Conservation (phyloP, 1,284 basidiomycete genomes). For the Taiwanofungus camphoratus region DNA sequence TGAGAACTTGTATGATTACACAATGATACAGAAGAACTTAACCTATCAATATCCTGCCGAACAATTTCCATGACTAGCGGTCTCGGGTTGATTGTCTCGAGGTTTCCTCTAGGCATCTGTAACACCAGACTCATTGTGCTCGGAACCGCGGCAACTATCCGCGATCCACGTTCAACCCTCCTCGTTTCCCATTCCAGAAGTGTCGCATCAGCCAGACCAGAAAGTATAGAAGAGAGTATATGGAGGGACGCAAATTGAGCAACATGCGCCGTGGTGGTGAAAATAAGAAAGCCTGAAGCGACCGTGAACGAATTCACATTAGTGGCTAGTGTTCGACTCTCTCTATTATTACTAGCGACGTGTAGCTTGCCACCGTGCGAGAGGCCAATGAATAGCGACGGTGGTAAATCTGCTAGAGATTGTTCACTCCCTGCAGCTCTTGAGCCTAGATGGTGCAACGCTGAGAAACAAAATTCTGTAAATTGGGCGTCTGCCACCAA, state of each 20-base stretch:
- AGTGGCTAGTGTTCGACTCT: slow-evolving; percentile 37
- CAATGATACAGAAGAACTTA: slow-evolving; percentile 1
- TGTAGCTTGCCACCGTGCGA: slow-evolving; percentile 62
- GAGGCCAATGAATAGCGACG: slow-evolving; percentile 57
- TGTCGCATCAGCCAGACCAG: slow-evolving; percentile 19
- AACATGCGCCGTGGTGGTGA: slow-evolving; percentile 82
- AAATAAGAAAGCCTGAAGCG: slow-evolving; percentile 82
- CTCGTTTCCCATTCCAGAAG: slow-evolving; percentile 62
- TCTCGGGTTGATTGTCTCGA: slow-evolving; percentile 93
- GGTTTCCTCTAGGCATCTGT: slow-evolving; percentile 97
- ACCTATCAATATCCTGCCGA: slow-evolving; percentile 64
- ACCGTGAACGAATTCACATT: slow-evolving; percentile 79
- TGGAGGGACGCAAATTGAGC: slow-evolving; percentile 68
- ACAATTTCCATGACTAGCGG: slow-evolving; percentile 87
- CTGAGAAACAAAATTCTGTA: slow-evolving; percentile 54
- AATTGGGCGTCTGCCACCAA: slow-evolving; percentile 37
- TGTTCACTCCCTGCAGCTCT: slow-evolving; percentile 16
- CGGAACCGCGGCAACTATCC: slow-evolving; percentile 82
- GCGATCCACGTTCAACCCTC: slow-evolving; percentile 80
- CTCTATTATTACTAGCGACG: slow-evolving; percentile 29
- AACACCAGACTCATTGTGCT: slow-evolving; percentile 86
- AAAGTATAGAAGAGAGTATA: slow-evolving; percentile 28
- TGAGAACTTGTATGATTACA: slow-evolving; percentile 2
- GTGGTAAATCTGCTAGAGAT: slow-evolving; percentile 5
- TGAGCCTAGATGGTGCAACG: slow-evolving; percentile 9